Percentiles rank a stretch among this genome's conserved stretches.
phyloP scores from a whole-genome alignment of 2,329 filamentous ascomycete genomes.

The Pseudogymnoascus sp. region DNA sequence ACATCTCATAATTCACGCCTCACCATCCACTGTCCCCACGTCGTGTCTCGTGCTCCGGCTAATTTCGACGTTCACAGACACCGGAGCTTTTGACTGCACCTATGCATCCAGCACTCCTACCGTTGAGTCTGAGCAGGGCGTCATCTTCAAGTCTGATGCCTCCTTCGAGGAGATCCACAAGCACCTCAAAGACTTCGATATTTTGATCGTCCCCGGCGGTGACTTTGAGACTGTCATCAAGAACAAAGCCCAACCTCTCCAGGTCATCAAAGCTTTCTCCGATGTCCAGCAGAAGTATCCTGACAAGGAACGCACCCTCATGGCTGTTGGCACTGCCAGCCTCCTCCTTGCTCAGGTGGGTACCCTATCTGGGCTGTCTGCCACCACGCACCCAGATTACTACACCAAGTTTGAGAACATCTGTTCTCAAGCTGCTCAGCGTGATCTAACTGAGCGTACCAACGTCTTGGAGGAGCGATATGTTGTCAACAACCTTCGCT shows the following conservation, averaged over 20 bases:
- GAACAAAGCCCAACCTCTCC: conserved; percentile 58
- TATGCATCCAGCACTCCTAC: conserved; percentile 39
- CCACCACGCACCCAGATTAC: conserved; percentile 75
- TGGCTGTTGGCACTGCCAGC: conserved; percentile 72
- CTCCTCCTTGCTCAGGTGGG: conserved; percentile 70
- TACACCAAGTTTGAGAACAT: conserved; percentile 74
- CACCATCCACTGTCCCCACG: not conserved
- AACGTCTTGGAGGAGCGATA: conserved; percentile 80
- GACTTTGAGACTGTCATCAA: conserved; percentile 52
- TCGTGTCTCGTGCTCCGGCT: not conserved
- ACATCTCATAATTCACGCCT: not conserved
- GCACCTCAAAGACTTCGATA: conserved; percentile 51
- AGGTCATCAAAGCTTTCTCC: conserved; percentile 66
- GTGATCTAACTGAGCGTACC: conserved; percentile 65
- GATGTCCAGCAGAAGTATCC: conserved; percentile 75
- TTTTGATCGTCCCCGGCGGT: conserved; percentile 71
- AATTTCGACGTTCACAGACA: conserved; percentile 15
- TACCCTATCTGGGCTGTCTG: conserved; percentile 68
- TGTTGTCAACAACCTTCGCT: conserved; percentile 85
- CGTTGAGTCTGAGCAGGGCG: conserved; percentile 51
- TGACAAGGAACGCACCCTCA: conserved; percentile 68
- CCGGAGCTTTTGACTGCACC: conserved; percentile 21
- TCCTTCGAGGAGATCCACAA: conserved; percentile 68
- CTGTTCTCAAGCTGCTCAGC: conserved; percentile 63
- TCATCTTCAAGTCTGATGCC: conserved; percentile 65